Evolutionary conservation across 164 flowering plant species (phyloP).

Genomic region (Magnolia changhungtana): DNA sequence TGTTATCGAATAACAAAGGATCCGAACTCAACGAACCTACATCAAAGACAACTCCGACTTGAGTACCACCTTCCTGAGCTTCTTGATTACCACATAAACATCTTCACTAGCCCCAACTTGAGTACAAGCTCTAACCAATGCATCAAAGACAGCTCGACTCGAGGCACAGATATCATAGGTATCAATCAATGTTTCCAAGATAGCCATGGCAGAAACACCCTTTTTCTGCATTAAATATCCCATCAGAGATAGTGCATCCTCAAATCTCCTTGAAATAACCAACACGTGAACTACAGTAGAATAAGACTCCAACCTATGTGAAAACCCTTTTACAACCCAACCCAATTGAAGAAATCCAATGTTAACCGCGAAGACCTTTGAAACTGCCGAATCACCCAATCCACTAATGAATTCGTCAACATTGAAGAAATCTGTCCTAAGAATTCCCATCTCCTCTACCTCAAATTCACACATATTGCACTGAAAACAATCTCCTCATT

Average conservation of each 20-base stretch:
- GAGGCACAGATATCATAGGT: slow-evolving; percentile 20
- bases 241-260: slow-evolving; percentile 32
- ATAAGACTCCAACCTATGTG: slow-evolving; percentile 26
- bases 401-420: slow-evolving; percentile 31
- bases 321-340: slow-evolving; percentile 11
- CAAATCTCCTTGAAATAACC: slow-evolving; percentile 28
- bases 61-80: slow-evolving; percentile 11
- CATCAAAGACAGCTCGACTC: background rate
- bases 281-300: slow-evolving; percentile 29
- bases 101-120: slow-evolving; percentile 29
- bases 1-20: too few relatives aligned
- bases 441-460: slow-evolving; percentile 40
- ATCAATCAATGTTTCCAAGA: slow-evolving; percentile 20
- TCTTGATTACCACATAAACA: slow-evolving; percentile 38
- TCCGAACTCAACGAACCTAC: too few relatives aligned
- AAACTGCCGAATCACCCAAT: slow-evolving; percentile 43
- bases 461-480: slow-evolving; percentile 42
- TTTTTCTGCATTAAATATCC: slow-evolving; percentile 19
- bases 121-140: background rate
- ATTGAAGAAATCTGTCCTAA: slow-evolving; percentile 25
- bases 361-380: slow-evolving; percentile 36
- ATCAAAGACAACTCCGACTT: too few relatives aligned
- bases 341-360: slow-evolving; percentile 37
- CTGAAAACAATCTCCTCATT: slow-evolving; percentile 34
- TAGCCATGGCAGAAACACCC: slow-evolving; percentile 22